Evolutionary conservation across 2,329 filamentous ascomycete genomes (phyloP).

Genomic region (Fusarium heterosporum): DNA sequence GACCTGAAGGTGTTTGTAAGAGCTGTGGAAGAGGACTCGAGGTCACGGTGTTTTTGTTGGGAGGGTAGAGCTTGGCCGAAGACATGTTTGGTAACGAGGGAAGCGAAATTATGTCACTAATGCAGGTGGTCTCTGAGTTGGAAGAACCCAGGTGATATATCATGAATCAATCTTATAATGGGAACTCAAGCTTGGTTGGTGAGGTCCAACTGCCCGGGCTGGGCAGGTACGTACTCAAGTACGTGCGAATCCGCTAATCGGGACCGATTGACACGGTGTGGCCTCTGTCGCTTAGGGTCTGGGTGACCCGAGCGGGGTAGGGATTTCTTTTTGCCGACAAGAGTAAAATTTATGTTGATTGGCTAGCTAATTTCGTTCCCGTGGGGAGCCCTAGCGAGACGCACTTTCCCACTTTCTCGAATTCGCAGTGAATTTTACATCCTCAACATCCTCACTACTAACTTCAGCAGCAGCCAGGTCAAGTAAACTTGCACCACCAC

Average conservation of each 20-base stretch:
- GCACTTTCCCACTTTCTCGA: conserved; percentile 53
- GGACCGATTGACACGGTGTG: conserved; percentile 14
- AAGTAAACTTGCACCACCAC: conserved; percentile 59
- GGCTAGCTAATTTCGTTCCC: conserved; percentile 42
- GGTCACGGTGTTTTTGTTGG: conserved; percentile 45
- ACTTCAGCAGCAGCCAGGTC: conserved; percentile 58
- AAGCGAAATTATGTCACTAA: not conserved
- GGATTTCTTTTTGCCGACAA: conserved; percentile 42
- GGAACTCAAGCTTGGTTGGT: not conserved
- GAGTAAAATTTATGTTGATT: conserved; percentile 47
- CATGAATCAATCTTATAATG: not conserved
- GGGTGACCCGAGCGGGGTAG: not conserved
- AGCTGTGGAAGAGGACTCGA: conserved; percentile 77
- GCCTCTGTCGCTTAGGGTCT: conserved; percentile 10
- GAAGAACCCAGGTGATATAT: not conserved
- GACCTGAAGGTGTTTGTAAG: conserved; percentile 87
- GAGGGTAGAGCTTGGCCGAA: conserved; percentile 56
- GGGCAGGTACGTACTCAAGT: conserved; percentile 20
- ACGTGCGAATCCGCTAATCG: not conserved
- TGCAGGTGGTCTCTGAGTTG: not conserved
- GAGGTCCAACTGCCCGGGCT: not conserved
- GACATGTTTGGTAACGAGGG: conserved; percentile 47
- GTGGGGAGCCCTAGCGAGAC: conserved; percentile 57
- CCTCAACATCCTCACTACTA: conserved; percentile 49
- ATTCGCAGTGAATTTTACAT: conserved; percentile 53